These are phyloP conservation scores for Phytophthora chlamydospora DNA, from an alignment of 352 stramenopile species.

Conservation along the genomic window DNA sequence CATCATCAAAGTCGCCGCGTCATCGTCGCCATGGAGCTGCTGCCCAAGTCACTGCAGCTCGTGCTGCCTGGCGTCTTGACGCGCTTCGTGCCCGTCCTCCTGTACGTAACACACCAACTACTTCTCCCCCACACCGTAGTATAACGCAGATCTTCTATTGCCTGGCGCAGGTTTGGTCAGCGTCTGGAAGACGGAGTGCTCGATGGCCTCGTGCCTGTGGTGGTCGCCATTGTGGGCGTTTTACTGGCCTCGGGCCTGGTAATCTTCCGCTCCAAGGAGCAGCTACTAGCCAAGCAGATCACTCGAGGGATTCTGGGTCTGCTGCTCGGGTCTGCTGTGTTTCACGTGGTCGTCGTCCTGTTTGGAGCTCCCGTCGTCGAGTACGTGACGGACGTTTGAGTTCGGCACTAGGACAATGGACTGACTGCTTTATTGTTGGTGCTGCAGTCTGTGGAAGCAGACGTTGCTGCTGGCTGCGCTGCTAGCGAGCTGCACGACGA, in stretches of 20 bases:
- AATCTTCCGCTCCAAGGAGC: conserved; percentile 35
- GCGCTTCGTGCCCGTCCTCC: conserved; percentile 28
- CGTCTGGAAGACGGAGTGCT: conserved; percentile 61
- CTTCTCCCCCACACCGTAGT: background rate
- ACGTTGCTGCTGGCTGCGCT: conserved; percentile 70
- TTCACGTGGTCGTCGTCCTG: conserved; percentile 69
- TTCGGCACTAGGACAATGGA: background rate
- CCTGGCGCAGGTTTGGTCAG: conserved; percentile 28
- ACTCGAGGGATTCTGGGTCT: conserved; percentile 39
- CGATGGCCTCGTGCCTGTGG: conserved; percentile 43
- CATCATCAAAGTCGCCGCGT: no score
- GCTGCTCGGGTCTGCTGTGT: conserved; percentile 41
- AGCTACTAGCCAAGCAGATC: conserved; percentile 11
- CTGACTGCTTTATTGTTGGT: conserved; percentile 10
- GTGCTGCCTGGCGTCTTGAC: conserved; percentile 22
- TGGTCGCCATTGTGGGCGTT: conserved; percentile 34
- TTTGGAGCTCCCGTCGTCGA: conserved; percentile 76
- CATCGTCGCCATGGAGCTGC: conserved; percentile 29
- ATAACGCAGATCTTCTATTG: background rate
- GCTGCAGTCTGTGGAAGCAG: conserved; percentile 59
- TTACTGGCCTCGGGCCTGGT: conserved; percentile 38
- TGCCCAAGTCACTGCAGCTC: conserved; percentile 31
- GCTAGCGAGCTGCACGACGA: conserved; percentile 51
- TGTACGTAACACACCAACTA: conserved; percentile 11
- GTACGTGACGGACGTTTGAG: conserved; percentile 36